Evolutionary conservation across 352 stramenopile species (phyloP).

Genomic region (Phytophthora megakarya): DNA sequence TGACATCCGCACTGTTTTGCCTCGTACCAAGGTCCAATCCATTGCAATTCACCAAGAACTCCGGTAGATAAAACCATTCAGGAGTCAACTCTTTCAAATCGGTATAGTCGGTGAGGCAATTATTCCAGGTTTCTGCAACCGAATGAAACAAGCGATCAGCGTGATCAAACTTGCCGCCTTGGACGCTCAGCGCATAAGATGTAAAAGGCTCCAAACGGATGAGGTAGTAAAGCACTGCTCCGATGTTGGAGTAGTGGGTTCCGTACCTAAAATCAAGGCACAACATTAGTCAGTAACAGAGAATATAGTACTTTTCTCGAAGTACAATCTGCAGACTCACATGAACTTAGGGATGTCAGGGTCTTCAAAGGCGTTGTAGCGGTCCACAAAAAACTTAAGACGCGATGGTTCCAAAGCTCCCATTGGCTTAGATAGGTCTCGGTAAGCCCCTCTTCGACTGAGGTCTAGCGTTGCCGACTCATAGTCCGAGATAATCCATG

Average conservation of each 20-base stretch:
- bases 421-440: slow-evolving; percentile 97
- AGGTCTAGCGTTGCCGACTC: slow-evolving; percentile 75
- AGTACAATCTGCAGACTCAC: slow-evolving; percentile 42
- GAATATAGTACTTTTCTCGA: neutral
- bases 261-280: slow-evolving; percentile 67
- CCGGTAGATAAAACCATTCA: slow-evolving; percentile 94
- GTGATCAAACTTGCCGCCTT: slow-evolving; percentile 96
- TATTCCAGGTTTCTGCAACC: slow-evolving; percentile 89
- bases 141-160: slow-evolving; percentile 94
- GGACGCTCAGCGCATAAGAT: slow-evolving; percentile 92
- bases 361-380: slow-evolving; percentile 92
- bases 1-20: slow-evolving; percentile 86
- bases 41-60: slow-evolving; percentile 92
- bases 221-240: slow-evolving; percentile 98
- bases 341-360: slow-evolving; percentile 89
- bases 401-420: slow-evolving; percentile 94
- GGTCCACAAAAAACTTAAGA: slow-evolving; percentile 93
- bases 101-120: slow-evolving; percentile 88
- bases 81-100: slow-evolving; percentile 95
- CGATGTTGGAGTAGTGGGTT: slow-evolving; percentile 91
- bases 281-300: slow-evolving; percentile 2
- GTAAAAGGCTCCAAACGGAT: slow-evolving; percentile 99
- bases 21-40: slow-evolving; percentile 74
- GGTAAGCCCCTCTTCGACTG: slow-evolving; percentile 81
- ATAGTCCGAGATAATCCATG: slow-evolving; percentile 91